Base-by-base conservation (phyloP, 1,284 basidiomycete species). In the Trametes hirsuta region DNA sequence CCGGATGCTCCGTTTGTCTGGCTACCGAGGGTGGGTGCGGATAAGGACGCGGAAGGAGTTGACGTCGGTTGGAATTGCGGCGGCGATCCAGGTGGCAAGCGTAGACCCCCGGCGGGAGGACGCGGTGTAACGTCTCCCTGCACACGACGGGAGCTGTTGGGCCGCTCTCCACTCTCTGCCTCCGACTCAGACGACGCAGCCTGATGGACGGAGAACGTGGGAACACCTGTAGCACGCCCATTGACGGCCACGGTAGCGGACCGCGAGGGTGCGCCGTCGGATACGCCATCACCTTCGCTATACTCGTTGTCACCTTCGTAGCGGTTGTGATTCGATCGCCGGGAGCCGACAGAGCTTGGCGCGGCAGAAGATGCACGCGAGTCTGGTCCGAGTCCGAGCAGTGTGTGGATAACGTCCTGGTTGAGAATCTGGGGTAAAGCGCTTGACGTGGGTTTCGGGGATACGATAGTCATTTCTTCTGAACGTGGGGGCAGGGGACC, bases 351-450 rank as follows among this genome's bases (percentile, higher is more conserved):
- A 8, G 77, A 71, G 41, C 73, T 76, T 12, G 81, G 79, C 4
- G 81, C 78, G 9, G 76, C 80, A 1, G 85, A 87, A 4, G 83
- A 78, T 22, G 83, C 77, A 24, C 83, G 81, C 0, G 82, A 82
- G 54, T 64, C 65, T 1, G 74, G 68, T 1, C 78, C 74, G 42
- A 84, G 73, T 9, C 83, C 85, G 2, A 88, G 76, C 14, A 88
- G 76, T 3, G 79, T 75, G 4, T 81, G 82, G 47, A 90, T 83
- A 46, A 88, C 86, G 58, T 87, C 82, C 68, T 87, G 84, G 49
- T 81, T 84, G 47, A 88, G 79, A 22, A 88, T 78, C 67, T 87
- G 85, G 62, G 85, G 74, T 66, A 81, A 72, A 10, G 78, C 63
- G 4, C 73, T 74, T 3, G 77, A 76, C 3, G 77, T 81, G 4